Base-by-base conservation (phyloP, 1,139 yeast species). In the Kodamaea fungicola region DNA sequence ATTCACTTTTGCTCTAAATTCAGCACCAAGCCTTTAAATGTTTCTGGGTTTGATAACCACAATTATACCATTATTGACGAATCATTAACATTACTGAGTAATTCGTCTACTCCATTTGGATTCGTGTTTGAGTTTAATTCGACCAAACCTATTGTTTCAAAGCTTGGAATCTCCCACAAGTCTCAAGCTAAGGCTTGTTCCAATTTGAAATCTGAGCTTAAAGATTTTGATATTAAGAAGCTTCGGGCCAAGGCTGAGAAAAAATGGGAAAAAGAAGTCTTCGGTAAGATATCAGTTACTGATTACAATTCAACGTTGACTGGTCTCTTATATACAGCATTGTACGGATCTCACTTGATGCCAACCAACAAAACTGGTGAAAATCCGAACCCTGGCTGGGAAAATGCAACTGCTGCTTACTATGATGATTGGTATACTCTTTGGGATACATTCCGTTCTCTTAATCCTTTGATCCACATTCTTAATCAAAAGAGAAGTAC, bases 401-500 rank as follows among this genome's bases (percentile, higher is more conserved):
- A 56, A 49, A 37, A 50, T 6, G 37, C 57, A 0, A 32, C 47
- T 4, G 57, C 55, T 10, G 57, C 62, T 5, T 63, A 62, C 40
- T 65, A 64, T 41, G 69, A 64, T 42, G 71, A 66, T 39, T 66
- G 61, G 55, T 64, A 61, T 43, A 64, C 67, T n/a, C 49, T 66
- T 26, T 65, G 72, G 72, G 71, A 65, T 42, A 57, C 65, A 1
- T 66, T 63, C 49, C 45, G 71, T 16, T 57, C 64, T 28, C 47
- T 62, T 13, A 52, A 59, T 38, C 71, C 71, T 2, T 47, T 65
- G 22, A 43, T 55, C 33, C 56, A 62, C 31, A 51, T 62, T 13
- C 37, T 64, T 26, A 55, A 56, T 35, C 63, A 62, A 12, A 42
- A 43, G 6, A 48, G 62, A 30, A 59, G 61, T n/a, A 48, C 60